A percentile compares a stretch with the other conserved stretches of the same genome.
phyloP scores from a whole-genome alignment of 2,329 filamentous ascomycete species.

The Metarhizium album region DNA sequence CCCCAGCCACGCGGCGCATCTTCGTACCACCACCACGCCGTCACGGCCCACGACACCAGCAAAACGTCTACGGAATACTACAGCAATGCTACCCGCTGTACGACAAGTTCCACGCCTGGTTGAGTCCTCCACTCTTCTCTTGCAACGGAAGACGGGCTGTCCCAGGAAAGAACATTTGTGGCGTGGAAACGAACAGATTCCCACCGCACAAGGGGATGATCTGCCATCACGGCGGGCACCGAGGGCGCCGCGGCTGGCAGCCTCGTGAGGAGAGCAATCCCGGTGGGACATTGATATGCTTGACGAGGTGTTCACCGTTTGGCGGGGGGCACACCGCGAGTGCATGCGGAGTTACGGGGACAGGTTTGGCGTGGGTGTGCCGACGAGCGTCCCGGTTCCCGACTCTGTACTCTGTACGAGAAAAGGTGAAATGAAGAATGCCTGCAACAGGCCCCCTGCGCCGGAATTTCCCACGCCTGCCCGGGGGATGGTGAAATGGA shows the following conservation, averaged over 20 bases:
- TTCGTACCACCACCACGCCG: background rate
- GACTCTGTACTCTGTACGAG: constrained; percentile 3
- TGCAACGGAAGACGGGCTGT: background rate
- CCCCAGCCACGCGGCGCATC: background rate
- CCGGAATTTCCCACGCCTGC: too few species aligned
- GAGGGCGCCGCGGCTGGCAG: constrained; percentile 2
- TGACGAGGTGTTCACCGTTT: background rate
- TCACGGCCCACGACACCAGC: background rate
- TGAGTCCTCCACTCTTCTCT: background rate
- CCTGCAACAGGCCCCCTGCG: too few species aligned
- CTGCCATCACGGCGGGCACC: background rate
- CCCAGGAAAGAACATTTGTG: background rate
- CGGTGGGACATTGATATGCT: background rate
- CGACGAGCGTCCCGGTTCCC: background rate
- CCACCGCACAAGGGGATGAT: background rate
- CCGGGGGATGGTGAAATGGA: too few species aligned
- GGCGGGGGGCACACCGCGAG: background rate
- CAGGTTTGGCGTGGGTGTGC: background rate
- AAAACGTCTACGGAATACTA: background rate
- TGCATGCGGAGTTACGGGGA: background rate
- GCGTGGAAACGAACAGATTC: constrained; percentile 1
- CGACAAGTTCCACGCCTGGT: background rate
- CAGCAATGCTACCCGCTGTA: background rate
- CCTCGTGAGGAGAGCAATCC: background rate
- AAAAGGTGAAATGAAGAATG: too few species aligned